Evolutionary conservation across 2,329 filamentous ascomycete genomes (phyloP).

Genomic region (Chaetomiaceae sp.): DNA sequence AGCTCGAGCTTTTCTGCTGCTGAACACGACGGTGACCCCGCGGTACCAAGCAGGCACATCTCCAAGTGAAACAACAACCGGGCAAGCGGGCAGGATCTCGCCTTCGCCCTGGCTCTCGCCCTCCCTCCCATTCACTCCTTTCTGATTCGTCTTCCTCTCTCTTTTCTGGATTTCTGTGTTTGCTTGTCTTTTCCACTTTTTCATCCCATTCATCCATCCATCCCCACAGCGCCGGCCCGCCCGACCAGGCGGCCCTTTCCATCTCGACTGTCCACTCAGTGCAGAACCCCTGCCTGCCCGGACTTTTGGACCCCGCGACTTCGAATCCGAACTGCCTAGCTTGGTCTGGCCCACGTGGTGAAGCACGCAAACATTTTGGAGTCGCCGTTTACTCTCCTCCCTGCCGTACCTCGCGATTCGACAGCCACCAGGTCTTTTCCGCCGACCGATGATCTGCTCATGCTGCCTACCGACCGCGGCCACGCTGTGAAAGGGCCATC

Average conservation of each 20-base stretch:
- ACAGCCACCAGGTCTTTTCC: background rate
- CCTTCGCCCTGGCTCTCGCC: background rate
- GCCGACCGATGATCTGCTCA: slow-evolving; percentile 7
- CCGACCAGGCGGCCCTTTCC: slow-evolving; percentile 1
- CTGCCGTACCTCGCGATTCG: background rate
- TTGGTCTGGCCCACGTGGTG: too few relatives aligned
- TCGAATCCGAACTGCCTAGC: too few relatives aligned
- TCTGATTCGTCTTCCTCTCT: background rate
- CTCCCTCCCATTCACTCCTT: background rate
- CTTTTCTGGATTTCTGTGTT: background rate
- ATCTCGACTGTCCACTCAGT: background rate
- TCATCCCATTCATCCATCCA: background rate
- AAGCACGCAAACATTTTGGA: too few relatives aligned
- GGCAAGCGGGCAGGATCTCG: background rate
- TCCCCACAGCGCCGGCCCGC: background rate
- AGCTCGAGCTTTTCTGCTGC: slow-evolving; percentile 12
- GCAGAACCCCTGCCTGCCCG: background rate
- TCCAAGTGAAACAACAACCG: slow-evolving; percentile 7
- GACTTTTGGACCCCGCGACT: background rate
- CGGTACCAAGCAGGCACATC: slow-evolving; percentile 3
- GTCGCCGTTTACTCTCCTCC: too few relatives aligned
- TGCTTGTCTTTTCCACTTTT: background rate
- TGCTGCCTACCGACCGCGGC: background rate
- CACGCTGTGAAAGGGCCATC: background rate
- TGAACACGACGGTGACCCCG: slow-evolving; percentile 4